Conservation (phyloP, 2,329 filamentous ascomycete species). For the Talaromyces verruculosus region DNA sequence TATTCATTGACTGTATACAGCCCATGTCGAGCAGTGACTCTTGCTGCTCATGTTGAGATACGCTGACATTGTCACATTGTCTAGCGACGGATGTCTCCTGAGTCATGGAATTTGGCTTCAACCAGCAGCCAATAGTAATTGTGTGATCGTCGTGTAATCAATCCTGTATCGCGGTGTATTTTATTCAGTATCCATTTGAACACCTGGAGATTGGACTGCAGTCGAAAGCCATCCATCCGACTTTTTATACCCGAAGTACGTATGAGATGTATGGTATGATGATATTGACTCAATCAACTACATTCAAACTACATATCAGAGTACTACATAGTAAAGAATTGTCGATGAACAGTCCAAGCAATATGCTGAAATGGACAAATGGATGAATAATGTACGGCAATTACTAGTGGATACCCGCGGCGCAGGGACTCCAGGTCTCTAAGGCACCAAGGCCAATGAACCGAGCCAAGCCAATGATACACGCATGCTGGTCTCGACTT, state of each 20-base stretch:
- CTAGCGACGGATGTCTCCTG: neutral
- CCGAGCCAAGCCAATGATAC: slow-evolving; percentile 1
- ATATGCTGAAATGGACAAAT: neutral
- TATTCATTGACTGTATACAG: neutral
- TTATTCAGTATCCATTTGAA: neutral
- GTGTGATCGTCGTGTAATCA: slow-evolving; percentile 1
- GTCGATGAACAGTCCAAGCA: neutral
- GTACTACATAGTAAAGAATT: no score
- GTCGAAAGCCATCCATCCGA: neutral
- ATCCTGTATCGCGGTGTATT: neutral
- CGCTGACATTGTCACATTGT: neutral
- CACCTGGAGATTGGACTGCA: neutral
- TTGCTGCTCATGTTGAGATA: neutral
- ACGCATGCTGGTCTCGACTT: neutral
- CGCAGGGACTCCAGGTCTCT: neutral
- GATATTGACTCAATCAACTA: neutral
- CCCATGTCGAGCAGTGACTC: neutral
- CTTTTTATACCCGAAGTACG: neutral
- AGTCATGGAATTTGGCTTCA: neutral
- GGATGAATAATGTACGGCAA: neutral
- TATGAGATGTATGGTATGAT: neutral
- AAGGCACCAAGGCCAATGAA: slow-evolving; percentile 3
- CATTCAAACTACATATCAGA: no score
- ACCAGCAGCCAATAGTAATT: neutral
- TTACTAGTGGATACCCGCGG: slow-evolving; percentile 1